These are phyloP conservation scores for Plenodomus lindquistii DNA, from an alignment of 2,329 filamentous ascomycete species.

Conservation along the genomic window DNA sequence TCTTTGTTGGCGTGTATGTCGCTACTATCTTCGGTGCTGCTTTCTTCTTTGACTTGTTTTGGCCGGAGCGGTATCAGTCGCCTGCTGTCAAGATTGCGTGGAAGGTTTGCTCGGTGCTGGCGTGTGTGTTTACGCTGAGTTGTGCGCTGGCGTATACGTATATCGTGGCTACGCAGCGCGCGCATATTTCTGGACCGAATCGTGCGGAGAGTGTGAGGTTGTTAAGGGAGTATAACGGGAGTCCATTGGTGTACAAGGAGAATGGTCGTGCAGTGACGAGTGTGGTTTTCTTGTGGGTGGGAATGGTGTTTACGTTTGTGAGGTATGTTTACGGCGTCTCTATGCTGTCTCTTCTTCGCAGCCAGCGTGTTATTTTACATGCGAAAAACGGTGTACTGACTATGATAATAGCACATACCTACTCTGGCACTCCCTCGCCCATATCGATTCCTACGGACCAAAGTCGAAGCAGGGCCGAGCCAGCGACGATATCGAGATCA, in stretches of 20 bases:
- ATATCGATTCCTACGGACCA: conserved; percentile 46
- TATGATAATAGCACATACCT: conserved; percentile 40
- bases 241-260: conserved; percentile 51
- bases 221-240: conserved; percentile 43
- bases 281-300: conserved; percentile 59
- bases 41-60: conserved; percentile 67
- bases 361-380: no score
- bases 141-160: conserved; percentile 56
- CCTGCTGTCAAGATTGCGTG: conserved; percentile 56
- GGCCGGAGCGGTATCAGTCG: conserved; percentile 59
- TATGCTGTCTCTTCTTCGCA: no score
- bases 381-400: neutral
- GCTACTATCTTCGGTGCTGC: conserved; percentile 62
- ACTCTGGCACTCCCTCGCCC: conserved; percentile 44
- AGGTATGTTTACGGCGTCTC: conserved; percentile 38
- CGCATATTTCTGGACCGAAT: conserved; percentile 51
- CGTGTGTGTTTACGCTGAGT: conserved; percentile 53
- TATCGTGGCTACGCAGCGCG: conserved; percentile 54
- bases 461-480: conserved; percentile 44
- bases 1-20: conserved; percentile 61
- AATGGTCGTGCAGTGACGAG: conserved; percentile 57
- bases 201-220: conserved; percentile 33
- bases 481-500: conserved; percentile 13
- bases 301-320: conserved; percentile 53
- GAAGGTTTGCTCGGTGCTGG: conserved; percentile 56